Conservation (phyloP, 768 basidiomycete genomes). For the Kwoniella heveanensis region DNA sequence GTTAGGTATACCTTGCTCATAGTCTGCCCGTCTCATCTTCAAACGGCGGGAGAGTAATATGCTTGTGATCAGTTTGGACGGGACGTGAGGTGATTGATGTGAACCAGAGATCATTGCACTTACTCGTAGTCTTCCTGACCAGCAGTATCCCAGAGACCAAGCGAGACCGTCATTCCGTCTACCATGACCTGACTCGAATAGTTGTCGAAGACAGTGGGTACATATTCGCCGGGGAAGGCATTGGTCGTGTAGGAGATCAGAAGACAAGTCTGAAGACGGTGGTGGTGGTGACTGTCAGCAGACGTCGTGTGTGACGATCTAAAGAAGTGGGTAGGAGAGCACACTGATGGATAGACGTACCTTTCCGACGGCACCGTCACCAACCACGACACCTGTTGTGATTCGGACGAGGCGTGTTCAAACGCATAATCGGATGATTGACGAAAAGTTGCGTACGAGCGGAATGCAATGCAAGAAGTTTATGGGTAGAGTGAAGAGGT, state of each 20-base stretch:
- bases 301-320: too few species aligned
- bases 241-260: slow-evolving; percentile 99
- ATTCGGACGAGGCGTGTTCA: slow-evolving; percentile 10
- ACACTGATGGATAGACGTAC: slow-evolving; percentile 59
- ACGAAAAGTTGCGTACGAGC: too few species aligned
- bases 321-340: not conserved
- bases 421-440: not conserved
- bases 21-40: not conserved
- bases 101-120: slow-evolving; percentile 12
- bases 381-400: slow-evolving; percentile 86
- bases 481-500: too few species aligned
- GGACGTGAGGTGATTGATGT: too few species aligned
- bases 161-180: slow-evolving; percentile 95
- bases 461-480: too few species aligned
- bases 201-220: slow-evolving; percentile 87
- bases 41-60: too few species aligned
- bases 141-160: slow-evolving; percentile 63
- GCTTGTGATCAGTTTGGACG: too few species aligned
- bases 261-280: slow-evolving; percentile 92
- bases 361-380: slow-evolving; percentile 99
- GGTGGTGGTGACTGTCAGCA: too few species aligned
- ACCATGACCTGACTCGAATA: slow-evolving; percentile 96
- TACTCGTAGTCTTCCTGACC: slow-evolving; percentile 57
- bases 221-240: slow-evolving; percentile 70
- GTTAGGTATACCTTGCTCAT: too few species aligned